Evolutionary conservation across 306 rosid species (phyloP), one percentile per base, ranked within the genome.

Genomic region (Vigna nakashimae): DNA sequence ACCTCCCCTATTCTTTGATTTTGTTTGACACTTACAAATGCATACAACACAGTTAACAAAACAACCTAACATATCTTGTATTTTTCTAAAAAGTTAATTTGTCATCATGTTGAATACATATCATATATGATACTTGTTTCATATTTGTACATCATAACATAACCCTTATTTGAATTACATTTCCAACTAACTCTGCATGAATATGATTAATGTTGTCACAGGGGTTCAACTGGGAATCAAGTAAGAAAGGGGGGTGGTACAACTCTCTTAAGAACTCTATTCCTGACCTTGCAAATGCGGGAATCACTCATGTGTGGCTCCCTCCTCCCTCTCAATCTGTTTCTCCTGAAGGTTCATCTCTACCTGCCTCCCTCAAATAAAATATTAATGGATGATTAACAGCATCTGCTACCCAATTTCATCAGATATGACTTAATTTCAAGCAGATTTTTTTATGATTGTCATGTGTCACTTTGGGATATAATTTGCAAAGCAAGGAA

Each of bases 201-300:
- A 62, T 62, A 36, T 70, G 69, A 7, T 76, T 11, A 69, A 43
- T 65, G 42, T 63, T 49, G 59, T 78, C 3, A 42, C 45, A 92
- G 98, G 98, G 98, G 1, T 93, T 93, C 89, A 91, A 88, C 34
- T 93, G 98, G 98, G 94, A 83, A 43, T 93, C 96, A 65, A 93
- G 98, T 75, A 69, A 34, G 26, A 88, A 87, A 77, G 86, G 88
- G 22, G 94, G 93, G 42, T 91, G 96, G 96, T 93, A 93, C 83
- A 93, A 88, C 80, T 72, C 85, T 0, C 77, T 93, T 30, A 84
- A 89, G 78, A 85, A 83, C 81, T 6, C 76, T 6, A 83, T 91
- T 65, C 84, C 93, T 45, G 96, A 91, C 48, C 58, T 93, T 1
- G 89, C 88, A 10, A 67, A 43, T 60, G 91, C 91, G 0, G 90